Percentiles rank a stretch among this genome's conserved stretches.
These are phyloP conservation scores for Chaetomium olivaceum DNA, from an alignment of 2,329 filamentous ascomycete species.

Conservation along the genomic window DNA sequence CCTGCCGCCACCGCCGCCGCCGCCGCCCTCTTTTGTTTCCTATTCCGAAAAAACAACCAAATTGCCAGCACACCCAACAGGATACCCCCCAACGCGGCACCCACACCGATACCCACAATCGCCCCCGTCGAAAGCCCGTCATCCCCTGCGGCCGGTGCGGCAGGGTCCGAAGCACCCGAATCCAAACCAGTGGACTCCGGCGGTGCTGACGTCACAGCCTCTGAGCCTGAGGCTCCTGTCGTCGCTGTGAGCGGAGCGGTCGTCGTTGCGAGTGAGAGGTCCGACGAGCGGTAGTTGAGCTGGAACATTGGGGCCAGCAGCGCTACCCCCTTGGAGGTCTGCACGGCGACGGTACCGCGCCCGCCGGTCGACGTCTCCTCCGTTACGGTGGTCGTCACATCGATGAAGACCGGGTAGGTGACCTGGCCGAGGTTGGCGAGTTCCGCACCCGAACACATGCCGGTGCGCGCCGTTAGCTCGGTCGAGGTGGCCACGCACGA, in stretches of 20 bases:
- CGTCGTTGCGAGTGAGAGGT: background rate
- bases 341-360: background rate
- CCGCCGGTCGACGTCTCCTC: background rate
- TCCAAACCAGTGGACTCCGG: background rate
- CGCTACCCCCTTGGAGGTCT: background rate
- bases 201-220: too few relatives aligned
- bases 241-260: background rate
- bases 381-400: background rate
- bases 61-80: background rate
- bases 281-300: slow-evolving; percentile 7
- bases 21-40: background rate
- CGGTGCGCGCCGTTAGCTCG: background rate
- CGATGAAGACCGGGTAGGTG: slow-evolving; percentile 1
- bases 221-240: background rate
- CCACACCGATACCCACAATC: background rate
- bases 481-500: background rate
- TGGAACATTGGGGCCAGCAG: slow-evolving; percentile 18
- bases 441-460: background rate
- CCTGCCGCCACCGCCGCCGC: too few relatives aligned
- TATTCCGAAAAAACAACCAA: background rate
- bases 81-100: slow-evolving; percentile 7
- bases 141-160: background rate
- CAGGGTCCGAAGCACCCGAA: background rate
- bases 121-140: slow-evolving; percentile 10
- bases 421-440: background rate